Conservation (phyloP, 352 stramenopile species). For the Halophytophthora batemanensis region DNA sequence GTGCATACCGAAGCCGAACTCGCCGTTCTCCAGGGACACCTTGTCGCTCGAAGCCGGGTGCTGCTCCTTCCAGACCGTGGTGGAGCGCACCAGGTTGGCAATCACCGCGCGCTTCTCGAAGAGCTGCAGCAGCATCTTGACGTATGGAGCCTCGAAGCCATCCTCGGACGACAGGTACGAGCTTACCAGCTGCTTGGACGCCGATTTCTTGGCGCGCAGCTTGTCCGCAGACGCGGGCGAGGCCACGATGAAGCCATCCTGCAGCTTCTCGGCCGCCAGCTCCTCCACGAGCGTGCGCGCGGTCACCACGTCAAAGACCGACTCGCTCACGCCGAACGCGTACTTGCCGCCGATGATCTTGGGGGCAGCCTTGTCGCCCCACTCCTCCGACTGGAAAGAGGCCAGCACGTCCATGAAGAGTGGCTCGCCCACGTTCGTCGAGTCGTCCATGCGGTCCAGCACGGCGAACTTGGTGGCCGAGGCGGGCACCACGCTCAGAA, state of each 20-base stretch:
- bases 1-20: slow-evolving; percentile 76
- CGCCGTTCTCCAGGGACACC: slow-evolving; percentile 52
- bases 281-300: slow-evolving; percentile 71
- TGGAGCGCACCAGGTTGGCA: slow-evolving; percentile 64
- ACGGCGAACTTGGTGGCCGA: slow-evolving; percentile 83
- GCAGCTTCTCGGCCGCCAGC: slow-evolving; percentile 51
- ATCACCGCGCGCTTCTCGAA: slow-evolving; percentile 72
- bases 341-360: slow-evolving; percentile 84
- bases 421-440: slow-evolving; percentile 83
- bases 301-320: slow-evolving; percentile 85
- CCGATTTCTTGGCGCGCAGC: slow-evolving; percentile 22
- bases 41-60: slow-evolving; percentile 28
- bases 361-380: slow-evolving; percentile 46
- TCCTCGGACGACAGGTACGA: slow-evolving; percentile 56
- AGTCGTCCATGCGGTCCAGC: slow-evolving; percentile 90
- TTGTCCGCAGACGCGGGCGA: slow-evolving; percentile 24
- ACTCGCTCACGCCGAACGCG: slow-evolving; percentile 54
- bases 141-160: slow-evolving; percentile 63
- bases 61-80: slow-evolving; percentile 67
- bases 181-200: slow-evolving; percentile 46
- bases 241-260: slow-evolving; percentile 71
- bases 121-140: slow-evolving; percentile 78
- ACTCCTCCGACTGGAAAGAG: slow-evolving; percentile 84
- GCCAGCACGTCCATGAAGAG: slow-evolving; percentile 92
- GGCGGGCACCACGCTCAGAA: slow-evolving; percentile 74